Percentiles rank a stretch among this genome's conserved stretches.
Evolutionary conservation across 2,329 filamentous ascomycete genomes (phyloP).

Genomic region (Seiridium cupressi): DNA sequence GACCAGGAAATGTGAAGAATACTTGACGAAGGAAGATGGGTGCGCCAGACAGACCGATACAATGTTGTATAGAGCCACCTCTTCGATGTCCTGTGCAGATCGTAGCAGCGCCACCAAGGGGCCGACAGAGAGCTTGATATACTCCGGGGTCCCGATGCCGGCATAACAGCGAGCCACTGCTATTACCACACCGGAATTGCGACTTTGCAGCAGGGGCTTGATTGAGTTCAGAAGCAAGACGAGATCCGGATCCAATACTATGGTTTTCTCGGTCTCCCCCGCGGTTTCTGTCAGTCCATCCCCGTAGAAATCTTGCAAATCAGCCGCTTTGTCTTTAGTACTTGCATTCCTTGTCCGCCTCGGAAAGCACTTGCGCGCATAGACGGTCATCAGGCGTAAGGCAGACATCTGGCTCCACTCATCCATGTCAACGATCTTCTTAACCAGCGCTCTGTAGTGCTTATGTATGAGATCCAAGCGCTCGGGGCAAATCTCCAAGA

Average conservation of each 20-base stretch:
- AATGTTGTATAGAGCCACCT: slow-evolving; percentile 90
- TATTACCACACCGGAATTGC: slow-evolving; percentile 89
- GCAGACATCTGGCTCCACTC: slow-evolving; percentile 94
- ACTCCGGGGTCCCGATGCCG: slow-evolving; percentile 76
- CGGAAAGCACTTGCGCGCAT: slow-evolving; percentile 86
- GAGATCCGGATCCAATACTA: slow-evolving; percentile 77
- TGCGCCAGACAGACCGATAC: slow-evolving; percentile 82
- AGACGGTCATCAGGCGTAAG: slow-evolving; percentile 76
- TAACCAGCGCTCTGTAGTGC: slow-evolving; percentile 81
- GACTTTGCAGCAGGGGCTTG: slow-evolving; percentile 82
- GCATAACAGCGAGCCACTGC: slow-evolving; percentile 83
- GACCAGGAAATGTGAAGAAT: slow-evolving; percentile 87
- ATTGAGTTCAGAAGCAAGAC: slow-evolving; percentile 77
- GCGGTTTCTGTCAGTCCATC: slow-evolving; percentile 51
- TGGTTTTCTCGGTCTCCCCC: slow-evolving; percentile 49
- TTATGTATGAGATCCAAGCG: slow-evolving; percentile 85
- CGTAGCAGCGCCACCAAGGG: slow-evolving; percentile 84
- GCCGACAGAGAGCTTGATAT: slow-evolving; percentile 73
- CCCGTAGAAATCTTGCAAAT: slow-evolving; percentile 78
- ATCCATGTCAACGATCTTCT: slow-evolving; percentile 97
- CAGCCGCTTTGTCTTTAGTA: slow-evolving; percentile 30
- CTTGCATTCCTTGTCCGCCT: slow-evolving; percentile 59
- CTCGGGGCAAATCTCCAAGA: slow-evolving; percentile 85
- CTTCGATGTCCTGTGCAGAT: slow-evolving; percentile 81
- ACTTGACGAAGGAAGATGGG: slow-evolving; percentile 80